Evolutionary conservation across 2,329 filamentous ascomycete genomes (phyloP).

Genomic region (Ophiostoma sp.): DNA sequence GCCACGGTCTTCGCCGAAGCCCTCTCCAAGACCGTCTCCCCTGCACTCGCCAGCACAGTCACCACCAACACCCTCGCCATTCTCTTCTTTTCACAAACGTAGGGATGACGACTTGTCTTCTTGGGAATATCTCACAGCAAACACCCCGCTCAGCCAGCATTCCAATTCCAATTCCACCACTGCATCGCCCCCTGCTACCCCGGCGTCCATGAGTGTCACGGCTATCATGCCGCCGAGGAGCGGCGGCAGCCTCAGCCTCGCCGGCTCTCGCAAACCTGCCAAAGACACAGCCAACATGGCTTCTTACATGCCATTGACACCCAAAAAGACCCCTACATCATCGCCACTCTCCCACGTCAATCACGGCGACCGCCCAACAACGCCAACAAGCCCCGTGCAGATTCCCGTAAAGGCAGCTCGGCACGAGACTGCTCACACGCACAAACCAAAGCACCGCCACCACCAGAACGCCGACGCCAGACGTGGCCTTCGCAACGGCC

Average conservation of each 20-base stretch:
- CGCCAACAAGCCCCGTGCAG: conserved; percentile 49
- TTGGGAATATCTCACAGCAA: conserved; percentile 7
- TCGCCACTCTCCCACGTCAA: not conserved
- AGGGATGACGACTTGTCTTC: conserved; percentile 5
- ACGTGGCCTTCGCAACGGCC: conserved; percentile 14
- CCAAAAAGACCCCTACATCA: conserved; percentile 3
- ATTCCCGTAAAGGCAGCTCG: conserved; percentile 46
- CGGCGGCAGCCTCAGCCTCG: not conserved
- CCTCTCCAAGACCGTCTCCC: conserved; percentile 10
- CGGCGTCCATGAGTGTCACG: conserved; percentile 12
- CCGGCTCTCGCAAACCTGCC: not conserved
- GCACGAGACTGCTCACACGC: conserved; percentile 35
- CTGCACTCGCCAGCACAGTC: conserved; percentile 18
- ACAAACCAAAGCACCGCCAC: conserved; percentile 28
- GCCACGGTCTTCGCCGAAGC: conserved; percentile 8
- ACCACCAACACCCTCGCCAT: conserved; percentile 11
- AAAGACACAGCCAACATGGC: not conserved
- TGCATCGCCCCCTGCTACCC: not conserved
- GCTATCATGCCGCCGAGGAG: not conserved
- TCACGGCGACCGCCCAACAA: conserved; percentile 33
- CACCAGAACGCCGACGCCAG: conserved; percentile 20
- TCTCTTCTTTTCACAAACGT: not conserved
- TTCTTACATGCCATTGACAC: not conserved
- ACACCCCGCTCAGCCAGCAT: not conserved
- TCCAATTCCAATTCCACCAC: not conserved